Conservation (phyloP, 75 land plant species). For the Pinus taeda region DNA sequence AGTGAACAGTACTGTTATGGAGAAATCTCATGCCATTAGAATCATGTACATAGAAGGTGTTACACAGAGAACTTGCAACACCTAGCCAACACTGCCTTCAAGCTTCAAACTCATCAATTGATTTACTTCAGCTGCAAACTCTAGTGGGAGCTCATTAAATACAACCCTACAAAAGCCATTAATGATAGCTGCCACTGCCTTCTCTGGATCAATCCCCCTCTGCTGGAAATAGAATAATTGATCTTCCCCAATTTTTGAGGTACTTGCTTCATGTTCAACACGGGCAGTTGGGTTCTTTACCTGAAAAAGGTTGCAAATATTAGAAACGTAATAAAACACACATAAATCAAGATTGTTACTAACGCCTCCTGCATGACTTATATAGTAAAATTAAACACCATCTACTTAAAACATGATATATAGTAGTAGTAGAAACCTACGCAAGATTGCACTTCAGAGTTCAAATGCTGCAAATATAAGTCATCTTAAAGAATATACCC, state of each 20-base stretch:
- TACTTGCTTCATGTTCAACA: conserved; percentile 97
- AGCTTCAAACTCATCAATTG: conserved; percentile 98
- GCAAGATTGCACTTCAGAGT: too few relatives aligned
- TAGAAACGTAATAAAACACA: too few relatives aligned
- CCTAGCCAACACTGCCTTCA: conserved; percentile 92
- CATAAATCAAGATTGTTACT: too few relatives aligned
- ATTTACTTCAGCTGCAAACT: conserved; percentile 96
- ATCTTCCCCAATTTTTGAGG: conserved; percentile 98
- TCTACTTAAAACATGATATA: too few relatives aligned
- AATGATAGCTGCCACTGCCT: conserved; percentile 94
- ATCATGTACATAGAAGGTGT: too few relatives aligned
- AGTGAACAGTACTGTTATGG: too few relatives aligned
- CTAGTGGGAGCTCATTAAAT: conserved; percentile 91
- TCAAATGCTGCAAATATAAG: too few relatives aligned
- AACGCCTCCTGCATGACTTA: too few relatives aligned
- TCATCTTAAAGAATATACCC: too few relatives aligned
- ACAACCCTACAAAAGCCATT: conserved; percentile 97
- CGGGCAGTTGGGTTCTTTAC: conserved; percentile 82
- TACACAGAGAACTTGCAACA: background rate
- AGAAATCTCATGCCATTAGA: too few relatives aligned
- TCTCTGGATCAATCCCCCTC: conserved; percentile 95
- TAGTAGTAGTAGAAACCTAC: too few relatives aligned
- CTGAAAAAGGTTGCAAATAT: conserved; percentile 26
- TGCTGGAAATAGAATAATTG: conserved; percentile 99
- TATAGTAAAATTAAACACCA: too few relatives aligned